Percentiles rank a stretch among this genome's conserved stretches.
These are phyloP conservation scores for Microdochium trichocladiopsis DNA, from an alignment of 2,329 filamentous ascomycete species.

Conservation along the genomic window DNA sequence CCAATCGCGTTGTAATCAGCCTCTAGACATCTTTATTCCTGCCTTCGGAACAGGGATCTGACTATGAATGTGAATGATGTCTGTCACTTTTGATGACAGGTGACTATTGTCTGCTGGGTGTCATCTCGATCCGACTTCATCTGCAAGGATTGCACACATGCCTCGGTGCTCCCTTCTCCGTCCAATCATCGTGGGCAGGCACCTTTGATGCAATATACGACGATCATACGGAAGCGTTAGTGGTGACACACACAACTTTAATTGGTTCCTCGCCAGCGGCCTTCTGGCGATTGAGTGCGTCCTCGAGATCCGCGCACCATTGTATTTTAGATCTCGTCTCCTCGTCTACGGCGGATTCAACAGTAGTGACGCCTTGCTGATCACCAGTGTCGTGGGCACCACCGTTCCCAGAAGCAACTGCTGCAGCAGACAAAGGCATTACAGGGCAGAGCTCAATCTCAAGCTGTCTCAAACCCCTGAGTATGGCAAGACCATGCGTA, in stretches of 20 bases:
- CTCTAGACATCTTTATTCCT: too few relatives aligned
- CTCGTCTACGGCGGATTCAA: background rate
- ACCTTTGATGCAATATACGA: too few relatives aligned
- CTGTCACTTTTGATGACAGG: too few relatives aligned
- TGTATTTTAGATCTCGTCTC: background rate
- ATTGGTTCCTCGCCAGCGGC: background rate
- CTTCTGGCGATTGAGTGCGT: background rate
- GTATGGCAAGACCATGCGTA: constrained; percentile 21
- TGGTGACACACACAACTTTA: background rate
- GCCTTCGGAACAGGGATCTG: too few relatives aligned
- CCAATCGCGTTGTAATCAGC: too few relatives aligned
- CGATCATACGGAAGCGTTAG: too few relatives aligned
- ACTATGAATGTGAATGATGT: too few relatives aligned
- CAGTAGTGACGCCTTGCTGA: background rate
- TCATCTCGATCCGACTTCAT: too few relatives aligned
- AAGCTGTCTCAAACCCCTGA: constrained; percentile 24
- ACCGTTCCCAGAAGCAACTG: background rate
- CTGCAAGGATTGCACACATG: too few relatives aligned
- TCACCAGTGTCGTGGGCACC: background rate
- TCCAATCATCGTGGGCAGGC: too few relatives aligned
- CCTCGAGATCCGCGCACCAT: background rate
- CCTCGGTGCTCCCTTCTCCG: too few relatives aligned
- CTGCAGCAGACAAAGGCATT: background rate
- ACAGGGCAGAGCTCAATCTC: constrained; percentile 29
- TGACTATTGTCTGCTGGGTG: too few relatives aligned